phyloP scores from a whole-genome alignment of 108 stramenopile genomes.

The Pseudonitzschia delicatissima region DNA sequence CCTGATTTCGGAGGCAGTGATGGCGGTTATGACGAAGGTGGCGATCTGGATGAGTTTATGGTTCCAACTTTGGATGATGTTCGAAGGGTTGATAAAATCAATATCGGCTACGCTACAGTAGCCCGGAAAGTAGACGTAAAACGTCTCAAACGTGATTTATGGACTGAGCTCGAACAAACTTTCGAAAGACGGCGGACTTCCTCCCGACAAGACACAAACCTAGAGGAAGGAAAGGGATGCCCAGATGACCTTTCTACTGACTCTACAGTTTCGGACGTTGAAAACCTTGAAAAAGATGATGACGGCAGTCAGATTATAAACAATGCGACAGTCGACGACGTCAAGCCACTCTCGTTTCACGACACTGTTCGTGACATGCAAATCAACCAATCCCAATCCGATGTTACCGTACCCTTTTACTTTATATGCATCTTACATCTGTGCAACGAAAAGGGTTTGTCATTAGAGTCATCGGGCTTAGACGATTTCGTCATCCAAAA shows the following conservation, averaged over 20 bases:
- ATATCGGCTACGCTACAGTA: conserved; percentile 78
- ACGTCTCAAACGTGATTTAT: conserved; percentile 81
- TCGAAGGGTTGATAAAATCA: conserved; percentile 82
- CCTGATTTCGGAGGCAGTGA: conserved; percentile 53
- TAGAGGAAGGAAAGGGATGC: background rate
- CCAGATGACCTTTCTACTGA: background rate
- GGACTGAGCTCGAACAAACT: conserved; percentile 73
- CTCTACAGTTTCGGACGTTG: background rate
- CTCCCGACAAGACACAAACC: background rate
- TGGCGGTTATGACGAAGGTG: conserved; percentile 38
- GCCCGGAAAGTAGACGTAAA: conserved; percentile 92
- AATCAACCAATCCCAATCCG: conserved; percentile 64
- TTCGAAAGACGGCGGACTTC: conserved; percentile 14
- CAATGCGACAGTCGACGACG: background rate
- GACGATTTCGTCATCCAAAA: conserved; percentile 71
- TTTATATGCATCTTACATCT: conserved; percentile 97
- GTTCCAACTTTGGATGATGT: conserved; percentile 56
- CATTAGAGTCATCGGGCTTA: conserved; percentile 69
- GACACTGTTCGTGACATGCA: conserved; percentile 77
- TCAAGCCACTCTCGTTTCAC: conserved; percentile 57
- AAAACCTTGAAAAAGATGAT: background rate
- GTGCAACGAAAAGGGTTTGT: conserved; percentile 95
- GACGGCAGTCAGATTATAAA: background rate
- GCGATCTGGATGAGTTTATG: conserved; percentile 47
- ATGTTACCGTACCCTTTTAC: conserved; percentile 94